Evolutionary conservation across 2,329 filamentous ascomycete genomes (phyloP).

Genomic region (Pseudogymnoascus sp.): DNA sequence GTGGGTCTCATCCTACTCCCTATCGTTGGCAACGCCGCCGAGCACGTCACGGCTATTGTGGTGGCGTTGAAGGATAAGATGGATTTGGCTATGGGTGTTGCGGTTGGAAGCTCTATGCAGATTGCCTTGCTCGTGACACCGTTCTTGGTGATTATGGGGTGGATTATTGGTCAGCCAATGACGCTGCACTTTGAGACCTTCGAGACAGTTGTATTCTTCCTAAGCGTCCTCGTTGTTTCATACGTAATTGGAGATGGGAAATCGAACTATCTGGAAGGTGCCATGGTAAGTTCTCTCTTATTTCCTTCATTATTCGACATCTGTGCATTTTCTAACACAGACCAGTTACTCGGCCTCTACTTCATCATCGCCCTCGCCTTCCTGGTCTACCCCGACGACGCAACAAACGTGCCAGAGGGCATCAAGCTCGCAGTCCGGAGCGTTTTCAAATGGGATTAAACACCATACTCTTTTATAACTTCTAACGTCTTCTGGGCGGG

Average conservation of each 20-base stretch:
- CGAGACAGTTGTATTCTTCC: slow-evolving; percentile 68
- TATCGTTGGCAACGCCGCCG: slow-evolving; percentile 71
- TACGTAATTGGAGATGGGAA: slow-evolving; percentile 74
- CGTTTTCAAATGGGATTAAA: background rate
- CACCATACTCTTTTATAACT: background rate
- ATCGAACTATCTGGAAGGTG: slow-evolving; percentile 74
- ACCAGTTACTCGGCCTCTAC: slow-evolving; percentile 33
- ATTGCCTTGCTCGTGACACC: slow-evolving; percentile 76
- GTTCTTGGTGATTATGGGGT: slow-evolving; percentile 70
- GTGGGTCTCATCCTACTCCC: slow-evolving; percentile 72
- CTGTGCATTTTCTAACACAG: background rate
- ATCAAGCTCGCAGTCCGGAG: slow-evolving; percentile 1
- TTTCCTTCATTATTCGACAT: background rate
- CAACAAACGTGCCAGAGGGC: background rate
- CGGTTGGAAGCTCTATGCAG: slow-evolving; percentile 73
- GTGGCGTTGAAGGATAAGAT: slow-evolving; percentile 71
- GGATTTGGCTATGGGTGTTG: slow-evolving; percentile 68
- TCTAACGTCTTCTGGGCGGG: background rate
- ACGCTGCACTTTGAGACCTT: slow-evolving; percentile 74
- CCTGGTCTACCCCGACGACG: slow-evolving; percentile 50
- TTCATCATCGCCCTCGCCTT: slow-evolving; percentile 52
- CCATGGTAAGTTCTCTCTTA: slow-evolving; percentile 45
- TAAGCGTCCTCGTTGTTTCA: slow-evolving; percentile 66
- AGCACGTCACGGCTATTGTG: slow-evolving; percentile 73
- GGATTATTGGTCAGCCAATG: slow-evolving; percentile 64